phyloP scores from a whole-genome alignment of 345 rosid genomes.

The Bruguiera sexangula region DNA sequence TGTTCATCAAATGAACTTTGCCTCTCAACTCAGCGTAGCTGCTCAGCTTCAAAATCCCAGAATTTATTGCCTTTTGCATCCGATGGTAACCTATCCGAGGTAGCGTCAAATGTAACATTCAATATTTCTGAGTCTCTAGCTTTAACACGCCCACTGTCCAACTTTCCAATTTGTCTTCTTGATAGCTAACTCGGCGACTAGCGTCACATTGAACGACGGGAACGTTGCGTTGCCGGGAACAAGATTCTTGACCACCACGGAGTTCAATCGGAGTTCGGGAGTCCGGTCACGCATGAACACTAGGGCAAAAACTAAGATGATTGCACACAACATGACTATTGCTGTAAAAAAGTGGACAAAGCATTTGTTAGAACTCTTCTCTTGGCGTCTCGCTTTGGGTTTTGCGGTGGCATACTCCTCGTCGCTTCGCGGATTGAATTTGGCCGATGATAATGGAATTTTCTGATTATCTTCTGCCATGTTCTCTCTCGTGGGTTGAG shows the following conservation, averaged over 20 bases:
- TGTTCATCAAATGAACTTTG: slow-evolving; percentile 25
- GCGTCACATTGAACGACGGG: slow-evolving; percentile 38
- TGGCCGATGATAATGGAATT: slow-evolving; percentile 27
- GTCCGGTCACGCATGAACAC: slow-evolving; percentile 31
- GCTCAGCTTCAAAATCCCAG: slow-evolving; percentile 41
- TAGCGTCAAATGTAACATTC: slow-evolving; percentile 32
- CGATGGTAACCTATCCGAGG: slow-evolving; percentile 28
- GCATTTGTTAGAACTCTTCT: slow-evolving; percentile 37
- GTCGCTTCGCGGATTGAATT: slow-evolving; percentile 34
- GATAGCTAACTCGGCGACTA: slow-evolving; percentile 34
- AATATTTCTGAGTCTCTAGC: slow-evolving; percentile 36
- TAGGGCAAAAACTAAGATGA: slow-evolving; percentile 28
- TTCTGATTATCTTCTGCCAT: slow-evolving; percentile 33
- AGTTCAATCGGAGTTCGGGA: slow-evolving; percentile 30
- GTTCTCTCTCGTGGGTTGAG: background rate
- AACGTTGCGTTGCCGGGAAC: slow-evolving; percentile 13
- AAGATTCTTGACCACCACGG: slow-evolving; percentile 24
- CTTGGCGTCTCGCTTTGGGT: background rate
- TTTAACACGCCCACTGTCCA: slow-evolving; percentile 27
- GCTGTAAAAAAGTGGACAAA: slow-evolving; percentile 35
- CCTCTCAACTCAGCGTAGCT: slow-evolving; percentile 43
- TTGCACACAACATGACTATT: slow-evolving; percentile 32
- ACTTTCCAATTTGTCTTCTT: slow-evolving; percentile 38
- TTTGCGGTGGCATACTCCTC: slow-evolving; percentile 19
- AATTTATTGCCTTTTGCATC: slow-evolving; percentile 14